Evolutionary conservation across 2,329 filamentous ascomycete genomes (phyloP).

Genomic region (Scleromitrula shiraiana): DNA sequence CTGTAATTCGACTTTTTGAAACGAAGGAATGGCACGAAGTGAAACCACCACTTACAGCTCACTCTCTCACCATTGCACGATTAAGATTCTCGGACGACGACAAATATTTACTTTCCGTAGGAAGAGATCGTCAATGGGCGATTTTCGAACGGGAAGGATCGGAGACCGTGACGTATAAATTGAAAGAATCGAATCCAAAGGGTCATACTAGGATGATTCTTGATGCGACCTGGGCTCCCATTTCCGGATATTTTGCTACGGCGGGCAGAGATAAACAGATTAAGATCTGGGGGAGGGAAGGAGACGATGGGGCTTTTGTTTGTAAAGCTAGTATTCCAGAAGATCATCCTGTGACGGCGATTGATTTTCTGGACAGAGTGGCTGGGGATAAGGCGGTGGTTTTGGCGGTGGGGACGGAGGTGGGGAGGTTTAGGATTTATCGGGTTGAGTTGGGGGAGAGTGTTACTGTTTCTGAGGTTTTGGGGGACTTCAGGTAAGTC

Average conservation of each 20-base stretch:
- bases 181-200: slow-evolving; percentile 64
- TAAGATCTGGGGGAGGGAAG: slow-evolving; percentile 52
- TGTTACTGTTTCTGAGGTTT: slow-evolving; percentile 15
- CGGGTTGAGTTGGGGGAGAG: not conserved
- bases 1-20: slow-evolving; percentile 86
- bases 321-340: slow-evolving; percentile 42
- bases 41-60: slow-evolving; percentile 71
- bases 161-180: slow-evolving; percentile 40
- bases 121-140: slow-evolving; percentile 85
- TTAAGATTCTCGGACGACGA: slow-evolving; percentile 75
- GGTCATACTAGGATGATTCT: slow-evolving; percentile 91
- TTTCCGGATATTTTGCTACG: slow-evolving; percentile 59
- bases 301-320: slow-evolving; percentile 24
- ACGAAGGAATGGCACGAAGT: slow-evolving; percentile 83
- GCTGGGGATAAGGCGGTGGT: slow-evolving; percentile 29
- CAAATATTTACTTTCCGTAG: slow-evolving; percentile 72
- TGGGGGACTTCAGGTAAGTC: slow-evolving; percentile 7
- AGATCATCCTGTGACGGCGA: slow-evolving; percentile 57
- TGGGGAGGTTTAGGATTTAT: slow-evolving; percentile 26
- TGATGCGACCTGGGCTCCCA: slow-evolving; percentile 70
- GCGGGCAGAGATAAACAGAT: slow-evolving; percentile 84
- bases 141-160: slow-evolving; percentile 55
- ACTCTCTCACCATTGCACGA: slow-evolving; percentile 77
- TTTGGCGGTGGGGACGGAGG: slow-evolving; percentile 52
- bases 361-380: slow-evolving; percentile 50